These are phyloP conservation scores for Epithele typhae DNA, from an alignment of 768 basidiomycete species.

Conservation along the genomic window DNA sequence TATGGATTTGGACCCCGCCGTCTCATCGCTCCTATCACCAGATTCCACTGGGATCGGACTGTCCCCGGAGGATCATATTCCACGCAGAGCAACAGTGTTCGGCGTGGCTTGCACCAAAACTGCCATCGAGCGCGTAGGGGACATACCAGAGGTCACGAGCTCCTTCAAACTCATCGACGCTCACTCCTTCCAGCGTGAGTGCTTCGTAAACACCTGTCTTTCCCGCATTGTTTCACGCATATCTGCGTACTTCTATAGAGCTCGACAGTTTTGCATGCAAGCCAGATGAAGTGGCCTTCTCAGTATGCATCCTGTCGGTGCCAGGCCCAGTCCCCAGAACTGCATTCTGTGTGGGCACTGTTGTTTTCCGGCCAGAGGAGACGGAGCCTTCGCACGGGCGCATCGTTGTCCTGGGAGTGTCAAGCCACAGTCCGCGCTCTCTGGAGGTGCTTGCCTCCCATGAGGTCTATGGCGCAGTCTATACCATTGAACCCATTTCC, in stretches of 20 bases:
- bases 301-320: constrained; percentile 34
- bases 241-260: constrained; percentile 24
- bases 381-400: constrained; percentile 46
- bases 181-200: constrained; percentile 46
- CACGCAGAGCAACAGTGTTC: constrained; percentile 51
- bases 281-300: constrained; percentile 58
- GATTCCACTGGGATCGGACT: constrained; percentile 69
- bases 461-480: constrained; percentile 63
- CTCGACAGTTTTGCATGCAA: constrained; percentile 46
- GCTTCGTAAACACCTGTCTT: not conserved
- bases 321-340: not conserved
- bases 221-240: not conserved
- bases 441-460: constrained; percentile 35
- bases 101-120: constrained; percentile 61
- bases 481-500: constrained; percentile 45
- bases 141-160: constrained; percentile 41
- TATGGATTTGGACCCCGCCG: too few species aligned
- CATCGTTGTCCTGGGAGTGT: constrained; percentile 50
- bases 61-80: constrained; percentile 65
- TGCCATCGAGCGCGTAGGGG: constrained; percentile 51
- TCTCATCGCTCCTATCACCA: too few species aligned
- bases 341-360: constrained; percentile 37
- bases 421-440: constrained; percentile 20
- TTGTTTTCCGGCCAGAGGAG: constrained; percentile 25
- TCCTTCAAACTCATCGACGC: constrained; percentile 68